Evolutionary conservation across 305 asterid species (phyloP).

Genomic region (Solanum hybrid): DNA sequence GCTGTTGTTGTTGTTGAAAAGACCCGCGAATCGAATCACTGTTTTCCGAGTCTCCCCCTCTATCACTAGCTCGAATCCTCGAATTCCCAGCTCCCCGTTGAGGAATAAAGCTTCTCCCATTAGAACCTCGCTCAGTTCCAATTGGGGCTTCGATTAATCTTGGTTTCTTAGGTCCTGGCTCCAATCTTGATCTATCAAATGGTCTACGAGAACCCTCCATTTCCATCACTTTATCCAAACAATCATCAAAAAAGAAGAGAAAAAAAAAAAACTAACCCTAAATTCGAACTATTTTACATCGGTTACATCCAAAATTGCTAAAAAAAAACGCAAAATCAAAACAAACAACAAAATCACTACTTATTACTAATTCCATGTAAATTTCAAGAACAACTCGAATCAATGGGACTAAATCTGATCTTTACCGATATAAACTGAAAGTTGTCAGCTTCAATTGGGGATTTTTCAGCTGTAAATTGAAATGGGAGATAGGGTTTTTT

Average conservation of each 20-base stretch:
- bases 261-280: not conserved
- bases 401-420: not conserved
- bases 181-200: conserved; percentile 20
- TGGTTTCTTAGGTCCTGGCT: conserved; percentile 73
- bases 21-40: conserved; percentile 47
- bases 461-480: not conserved
- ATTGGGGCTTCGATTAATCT: conserved; percentile 35
- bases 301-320: not conserved
- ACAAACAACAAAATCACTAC: not conserved
- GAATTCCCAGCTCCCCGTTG: conserved; percentile 30
- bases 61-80: conserved; percentile 9
- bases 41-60: not conserved
- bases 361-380: not conserved
- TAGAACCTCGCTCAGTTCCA: conserved; percentile 27
- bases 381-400: not conserved
- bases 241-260: not conserved
- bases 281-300: not conserved
- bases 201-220: conserved; percentile 12
- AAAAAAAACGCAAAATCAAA: not conserved
- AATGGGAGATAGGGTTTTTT: not conserved
- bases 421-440: not conserved
- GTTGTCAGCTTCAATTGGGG: not conserved
- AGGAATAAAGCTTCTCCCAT: conserved; percentile 42
- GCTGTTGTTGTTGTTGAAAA: not conserved
- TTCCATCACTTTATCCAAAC: not conserved